Base-by-base conservation (phyloP, 2,329 filamentous ascomycete species). In the Colletotrichum sp. region DNA sequence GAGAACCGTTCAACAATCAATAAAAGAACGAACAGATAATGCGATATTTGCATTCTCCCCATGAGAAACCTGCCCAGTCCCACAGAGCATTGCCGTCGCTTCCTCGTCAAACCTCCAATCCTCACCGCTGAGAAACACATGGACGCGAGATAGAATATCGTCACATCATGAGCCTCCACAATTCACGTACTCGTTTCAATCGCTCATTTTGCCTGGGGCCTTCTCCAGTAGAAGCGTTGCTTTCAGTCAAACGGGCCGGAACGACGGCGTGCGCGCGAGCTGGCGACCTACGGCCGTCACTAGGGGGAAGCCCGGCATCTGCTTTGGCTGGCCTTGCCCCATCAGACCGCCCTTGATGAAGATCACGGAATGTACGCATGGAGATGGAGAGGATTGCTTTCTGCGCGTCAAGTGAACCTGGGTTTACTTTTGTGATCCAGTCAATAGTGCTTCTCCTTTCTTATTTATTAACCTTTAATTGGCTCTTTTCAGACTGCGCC, bases 201-300 rank as follows among this genome's bases (percentile, higher is more conserved):
- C 38, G 8, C 18, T n/a, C 5, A 43, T 43, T 6, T n/a, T 4
- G 5, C 38, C 9, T 4, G 5, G 5, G 0, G 1, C 18, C 18
- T 10, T 43, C 1, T 43, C 18, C 18, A 2, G 5, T n/a, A 0
- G 5, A 43, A 12, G 38, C 5, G 38, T n/a, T 43, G 18, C 38
- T 1, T 43, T 0, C 38, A n/a, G 8, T 0, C 0, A 43, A n/a
- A 43, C 8, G 8, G 0, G 3, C 38, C 16, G 5, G 18, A n/a
- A 10, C 18, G 18, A 43, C 18, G 18, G 38, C 16, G 34, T 2
- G 3, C n/a, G n/a, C n/a, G n/a, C n/a, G n/a, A n/a, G n/a, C n/a
- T n/a, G n/a, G n/a, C n/a, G n/a, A n/a, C n/a, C n/a, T n/a, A n/a
- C n/a, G n/a, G n/a, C n/a, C n/a, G n/a, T n/a, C n/a, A n/a, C n/a